A percentile compares a stretch with the other conserved stretches of the same genome.
Conservation (phyloP, 2,329 filamentous ascomycete species). For the Drechslerella stenobrocha region DNA sequence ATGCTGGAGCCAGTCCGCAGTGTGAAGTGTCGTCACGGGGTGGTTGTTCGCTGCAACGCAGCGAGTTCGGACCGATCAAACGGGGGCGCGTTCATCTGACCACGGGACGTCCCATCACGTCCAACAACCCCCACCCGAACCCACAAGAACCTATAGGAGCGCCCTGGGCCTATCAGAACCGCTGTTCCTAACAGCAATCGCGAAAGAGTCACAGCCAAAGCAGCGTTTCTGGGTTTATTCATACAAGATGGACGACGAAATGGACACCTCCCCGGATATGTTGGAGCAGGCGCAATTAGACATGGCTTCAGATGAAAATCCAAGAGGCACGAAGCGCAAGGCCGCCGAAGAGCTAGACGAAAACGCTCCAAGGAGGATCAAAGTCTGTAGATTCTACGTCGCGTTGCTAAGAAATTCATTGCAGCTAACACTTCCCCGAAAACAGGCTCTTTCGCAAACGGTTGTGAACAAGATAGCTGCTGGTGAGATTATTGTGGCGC, state of each 20-base stretch:
- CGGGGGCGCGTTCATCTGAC: conserved; percentile 42
- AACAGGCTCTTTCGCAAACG: conserved; percentile 79
- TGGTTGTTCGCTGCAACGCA: conserved; percentile 30
- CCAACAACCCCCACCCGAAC: conserved; percentile 1
- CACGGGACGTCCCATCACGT: conserved; percentile 35
- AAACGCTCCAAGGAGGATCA: conserved; percentile 42
- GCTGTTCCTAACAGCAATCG: conserved; percentile 19
- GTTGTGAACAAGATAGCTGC: conserved; percentile 99
- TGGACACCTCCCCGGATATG: conserved; percentile 34
- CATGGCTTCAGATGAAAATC: conserved; percentile 27
- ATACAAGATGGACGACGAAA: conserved; percentile 38
- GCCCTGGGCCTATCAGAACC: conserved; percentile 14
- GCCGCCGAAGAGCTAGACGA: conserved; percentile 31
- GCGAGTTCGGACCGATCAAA: conserved; percentile 16
- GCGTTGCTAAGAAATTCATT: background rate
- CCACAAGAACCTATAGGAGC: no score
- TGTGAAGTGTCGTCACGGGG: conserved; percentile 4
- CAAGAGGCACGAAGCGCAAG: conserved; percentile 39
- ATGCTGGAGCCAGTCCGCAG: background rate
- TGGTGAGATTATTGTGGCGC: conserved; percentile 96
- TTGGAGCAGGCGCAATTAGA: conserved; percentile 6
- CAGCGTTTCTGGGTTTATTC: conserved; percentile 2
- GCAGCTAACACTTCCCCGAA: conserved; percentile 1
- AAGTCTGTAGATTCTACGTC: conserved; percentile 13
- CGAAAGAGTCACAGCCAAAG: background rate